phyloP scores from a whole-genome alignment of 441 rosid genomes.

The Metrosideros polymorpha region DNA sequence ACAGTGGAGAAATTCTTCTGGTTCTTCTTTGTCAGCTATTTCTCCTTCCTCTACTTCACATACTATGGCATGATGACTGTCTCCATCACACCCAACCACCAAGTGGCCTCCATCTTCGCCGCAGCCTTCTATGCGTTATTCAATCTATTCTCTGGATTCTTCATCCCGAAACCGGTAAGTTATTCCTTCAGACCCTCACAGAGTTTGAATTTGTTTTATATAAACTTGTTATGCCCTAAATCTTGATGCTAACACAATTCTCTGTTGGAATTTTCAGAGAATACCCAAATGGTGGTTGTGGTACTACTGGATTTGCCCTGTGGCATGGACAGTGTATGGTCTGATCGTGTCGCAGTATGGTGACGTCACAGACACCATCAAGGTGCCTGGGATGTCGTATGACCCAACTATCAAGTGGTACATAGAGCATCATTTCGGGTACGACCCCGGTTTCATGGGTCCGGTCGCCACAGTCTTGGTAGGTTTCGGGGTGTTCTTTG shows the following conservation, averaged over 20 bases:
- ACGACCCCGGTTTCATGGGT: conserved; percentile 51
- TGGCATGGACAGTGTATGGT: conserved; percentile 92
- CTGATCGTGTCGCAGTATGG: conserved; percentile 68
- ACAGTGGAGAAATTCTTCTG: conserved; percentile 70
- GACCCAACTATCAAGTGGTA: conserved; percentile 35
- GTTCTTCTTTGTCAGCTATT: conserved; percentile 77
- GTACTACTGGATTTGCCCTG: conserved; percentile 88
- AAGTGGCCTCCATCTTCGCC: conserved; percentile 80
- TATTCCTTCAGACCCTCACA: not conserved
- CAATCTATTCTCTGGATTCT: conserved; percentile 94
- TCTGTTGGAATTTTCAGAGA: conserved; percentile 27
- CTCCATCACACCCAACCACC: conserved; percentile 82
- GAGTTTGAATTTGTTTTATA: not conserved
- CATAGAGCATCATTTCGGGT: conserved; percentile 44
- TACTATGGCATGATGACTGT: conserved; percentile 98
- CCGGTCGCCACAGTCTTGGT: conserved; percentile 62
- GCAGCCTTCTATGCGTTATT: conserved; percentile 75
- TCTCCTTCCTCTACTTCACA: conserved; percentile 95
- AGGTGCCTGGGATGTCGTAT: conserved; percentile 26
- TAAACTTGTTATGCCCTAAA: not conserved
- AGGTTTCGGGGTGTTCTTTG: conserved; percentile 55
- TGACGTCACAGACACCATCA: conserved; percentile 30
- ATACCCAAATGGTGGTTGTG: conserved; percentile 93
- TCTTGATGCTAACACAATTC: not conserved
- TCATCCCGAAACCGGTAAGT: conserved; percentile 83